Evolutionary conservation across 169 alveolate species (phyloP).

Genomic region (Cryptosporidium canis): DNA sequence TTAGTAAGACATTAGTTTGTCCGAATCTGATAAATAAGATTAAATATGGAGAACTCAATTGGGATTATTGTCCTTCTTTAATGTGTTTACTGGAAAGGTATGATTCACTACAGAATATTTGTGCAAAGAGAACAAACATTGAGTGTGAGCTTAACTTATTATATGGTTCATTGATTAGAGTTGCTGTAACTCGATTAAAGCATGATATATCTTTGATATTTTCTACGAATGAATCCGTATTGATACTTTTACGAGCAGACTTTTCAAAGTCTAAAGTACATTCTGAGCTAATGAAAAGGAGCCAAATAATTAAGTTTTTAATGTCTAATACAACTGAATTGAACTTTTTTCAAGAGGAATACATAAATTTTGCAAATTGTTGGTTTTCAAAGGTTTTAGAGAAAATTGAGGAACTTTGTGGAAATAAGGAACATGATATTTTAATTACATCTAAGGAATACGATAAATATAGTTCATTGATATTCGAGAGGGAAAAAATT

Average conservation of each 20-base stretch:
- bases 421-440: background rate
- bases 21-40: constrained; percentile 1
- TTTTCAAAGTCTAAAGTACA: background rate
- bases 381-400: background rate
- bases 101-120: background rate
- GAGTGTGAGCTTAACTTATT: background rate
- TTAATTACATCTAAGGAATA: constrained; percentile 35
- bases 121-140: background rate
- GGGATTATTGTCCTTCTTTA: background rate
- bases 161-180: background rate
- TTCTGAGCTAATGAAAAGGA: background rate
- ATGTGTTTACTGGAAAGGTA: background rate
- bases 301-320: constrained; percentile 6
- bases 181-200: background rate
- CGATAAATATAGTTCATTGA: background rate
- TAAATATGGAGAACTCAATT: background rate
- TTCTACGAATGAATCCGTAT: background rate
- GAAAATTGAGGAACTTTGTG: background rate
- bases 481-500: constrained; percentile 32
- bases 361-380: background rate
- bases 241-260: background rate
- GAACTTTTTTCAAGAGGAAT: background rate
- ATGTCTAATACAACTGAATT: background rate
- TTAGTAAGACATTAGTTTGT: background rate
- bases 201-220: background rate